A percentile compares a stretch with the other conserved stretches of the same genome.
Evolutionary conservation across 179 eudicot species (phyloP).

Genomic region (Corrigiola litoralis): DNA sequence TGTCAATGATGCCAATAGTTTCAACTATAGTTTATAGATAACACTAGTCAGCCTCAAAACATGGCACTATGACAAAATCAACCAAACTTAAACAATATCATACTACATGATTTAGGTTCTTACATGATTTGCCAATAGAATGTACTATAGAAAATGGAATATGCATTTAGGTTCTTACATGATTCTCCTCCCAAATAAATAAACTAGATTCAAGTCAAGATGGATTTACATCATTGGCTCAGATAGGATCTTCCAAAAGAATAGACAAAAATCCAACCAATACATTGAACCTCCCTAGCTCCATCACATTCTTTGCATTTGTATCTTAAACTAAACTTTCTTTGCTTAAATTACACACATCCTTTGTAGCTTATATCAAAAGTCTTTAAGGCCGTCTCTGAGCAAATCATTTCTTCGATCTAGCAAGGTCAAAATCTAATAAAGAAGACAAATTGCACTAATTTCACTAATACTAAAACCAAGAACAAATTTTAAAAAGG

Average conservation of each 20-base stretch:
- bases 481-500: too few species aligned
- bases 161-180: too few species aligned
- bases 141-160: too few species aligned
- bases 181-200: conserved; percentile 9
- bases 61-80: neutral
- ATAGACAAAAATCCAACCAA: neutral
- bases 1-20: neutral
- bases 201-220: conserved; percentile 1
- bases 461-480: too few species aligned
- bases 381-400: too few species aligned
- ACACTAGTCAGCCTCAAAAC: neutral
- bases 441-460: neutral
- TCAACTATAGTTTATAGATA: conserved; percentile 1
- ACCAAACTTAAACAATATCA: neutral
- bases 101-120: neutral
- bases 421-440: neutral
- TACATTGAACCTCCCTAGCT: conserved; percentile 5
- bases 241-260: neutral
- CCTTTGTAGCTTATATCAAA: neutral
- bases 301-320: neutral
- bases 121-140: too few species aligned
- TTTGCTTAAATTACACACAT: neutral
- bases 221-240: conserved; percentile 7
- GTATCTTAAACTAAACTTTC: neutral
- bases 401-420: neutral